phyloP scores from a whole-genome alignment of 495 filamentous ascomycete species.

The Amphirosellinia nigrospora region DNA sequence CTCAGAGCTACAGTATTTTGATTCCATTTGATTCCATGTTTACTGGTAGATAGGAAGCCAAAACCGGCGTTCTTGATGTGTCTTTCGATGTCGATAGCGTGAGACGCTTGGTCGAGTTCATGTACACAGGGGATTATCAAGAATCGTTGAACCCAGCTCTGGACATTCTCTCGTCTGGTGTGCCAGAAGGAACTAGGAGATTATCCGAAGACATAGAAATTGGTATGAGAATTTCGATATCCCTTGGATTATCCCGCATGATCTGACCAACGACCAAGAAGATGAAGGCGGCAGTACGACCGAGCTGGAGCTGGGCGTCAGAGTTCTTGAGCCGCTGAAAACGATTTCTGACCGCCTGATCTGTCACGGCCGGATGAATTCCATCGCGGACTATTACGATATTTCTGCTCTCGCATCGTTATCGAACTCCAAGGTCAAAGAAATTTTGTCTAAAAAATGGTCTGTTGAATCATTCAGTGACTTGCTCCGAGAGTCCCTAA shows the following conservation, averaged over 20 bases:
- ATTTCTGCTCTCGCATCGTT: background rate
- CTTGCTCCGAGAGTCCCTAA: background rate
- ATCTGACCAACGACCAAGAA: background rate
- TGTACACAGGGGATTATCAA: slow-evolving; percentile 5
- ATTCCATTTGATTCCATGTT: background rate
- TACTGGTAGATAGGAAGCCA: slow-evolving; percentile 3
- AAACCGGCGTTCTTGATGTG: background rate
- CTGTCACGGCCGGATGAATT: slow-evolving; percentile 9
- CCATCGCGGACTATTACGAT: slow-evolving; percentile 9
- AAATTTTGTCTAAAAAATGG: background rate
- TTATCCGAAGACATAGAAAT: background rate
- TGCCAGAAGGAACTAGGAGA: background rate
- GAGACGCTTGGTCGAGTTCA: slow-evolving; percentile 3
- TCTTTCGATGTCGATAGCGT: slow-evolving; percentile 11
- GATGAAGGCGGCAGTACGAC: background rate
- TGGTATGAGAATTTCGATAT: background rate
- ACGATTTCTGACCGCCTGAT: background rate
- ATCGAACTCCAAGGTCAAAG: background rate
- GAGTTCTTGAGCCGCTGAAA: background rate
- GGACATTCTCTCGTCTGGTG: background rate
- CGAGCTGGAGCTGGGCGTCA: background rate
- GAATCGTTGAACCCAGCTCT: background rate
- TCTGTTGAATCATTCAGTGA: background rate
- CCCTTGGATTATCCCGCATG: background rate
- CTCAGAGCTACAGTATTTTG: too few species aligned